Evolutionary conservation across 805 yeast genomes (phyloP), one percentile per base, ranked within the genome.

Genomic region (Komagataella kurtzmanii): DNA sequence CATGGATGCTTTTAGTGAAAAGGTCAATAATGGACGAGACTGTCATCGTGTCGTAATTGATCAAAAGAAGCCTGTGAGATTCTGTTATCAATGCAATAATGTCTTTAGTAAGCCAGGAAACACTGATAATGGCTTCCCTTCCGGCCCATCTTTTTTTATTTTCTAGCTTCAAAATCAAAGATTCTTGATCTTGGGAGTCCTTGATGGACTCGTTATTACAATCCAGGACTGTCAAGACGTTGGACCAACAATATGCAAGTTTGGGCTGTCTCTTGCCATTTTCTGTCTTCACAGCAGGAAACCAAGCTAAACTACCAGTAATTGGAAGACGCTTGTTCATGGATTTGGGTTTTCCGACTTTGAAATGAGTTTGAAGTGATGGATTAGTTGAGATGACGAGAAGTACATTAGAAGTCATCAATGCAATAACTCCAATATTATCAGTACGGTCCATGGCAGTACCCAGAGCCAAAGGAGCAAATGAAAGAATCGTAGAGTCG

Each of bases 171-270:
- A 74, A 53, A 7, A 57, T 54, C 0, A 57, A 50, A 7, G 61
- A 53, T 21, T 59, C 55, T 8, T 57, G 62, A 1, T 59, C 65
- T 21, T 55, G 58, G 3, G 57, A 55, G 52, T 64, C 62, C 6
- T 50, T 54, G 6, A 60, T 52, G 0, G 65, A 61, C 10, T 69
- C 69, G 51, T 69, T 62, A 17, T 61, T 64, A 2, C 83, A 63
- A 51, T 81, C 83, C 7, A 82, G 56, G 1, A 87, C 59, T 0
- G 81, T 78, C 51, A 86, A 58, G 6, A 72, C 69, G 53, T 81
- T 79, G n/a, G 78, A 70, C 85, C 88, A 85, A 44, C 85, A 71
- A 56, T 81, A 85, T 0, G 85, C 90, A 46, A 87, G 62, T 53
- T 73, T 65, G 0, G 88, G 77, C 0, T 65, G 58, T 59, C 57